These are phyloP conservation scores for Phylloporus sp. DNA, from an alignment of 768 basidiomycete genomes.

Conservation along the genomic window DNA sequence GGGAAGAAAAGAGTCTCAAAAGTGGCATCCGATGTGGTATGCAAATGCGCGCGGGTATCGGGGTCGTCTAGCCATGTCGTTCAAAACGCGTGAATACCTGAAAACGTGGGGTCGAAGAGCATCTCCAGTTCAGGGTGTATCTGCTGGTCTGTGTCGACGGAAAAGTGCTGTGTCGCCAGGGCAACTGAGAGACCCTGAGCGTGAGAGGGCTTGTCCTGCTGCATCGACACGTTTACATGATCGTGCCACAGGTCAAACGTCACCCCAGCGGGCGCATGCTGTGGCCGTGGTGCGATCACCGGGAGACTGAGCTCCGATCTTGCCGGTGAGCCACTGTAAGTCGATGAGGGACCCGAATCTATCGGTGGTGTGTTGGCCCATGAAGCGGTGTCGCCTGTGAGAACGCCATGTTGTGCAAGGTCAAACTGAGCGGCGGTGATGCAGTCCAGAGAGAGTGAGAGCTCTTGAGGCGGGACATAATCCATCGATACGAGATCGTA, in stretches of 20 bases:
- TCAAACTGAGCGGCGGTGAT: not conserved
- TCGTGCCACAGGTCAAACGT: conserved; percentile 24
- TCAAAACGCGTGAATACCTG: conserved; percentile 13
- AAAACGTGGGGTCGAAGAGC: conserved; percentile 11
- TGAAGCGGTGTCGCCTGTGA: conserved; percentile 1
- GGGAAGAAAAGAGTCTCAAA: not conserved
- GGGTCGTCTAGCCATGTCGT: not conserved
- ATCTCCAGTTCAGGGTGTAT: conserved; percentile 12
- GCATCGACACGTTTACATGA: not conserved
- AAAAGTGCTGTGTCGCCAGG: not conserved
- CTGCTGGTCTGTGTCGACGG: not conserved
- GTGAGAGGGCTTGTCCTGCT: not conserved
- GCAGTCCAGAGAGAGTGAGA: conserved; percentile 10
- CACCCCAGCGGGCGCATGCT: conserved; percentile 4
- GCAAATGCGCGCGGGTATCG: not conserved
- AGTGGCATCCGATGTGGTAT: not conserved
- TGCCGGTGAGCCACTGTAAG: conserved; percentile 42
- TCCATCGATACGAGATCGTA: conserved; percentile 27
- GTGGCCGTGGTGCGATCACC: conserved; percentile 27
- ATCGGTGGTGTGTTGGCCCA: conserved; percentile 13
- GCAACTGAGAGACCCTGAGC: not conserved
- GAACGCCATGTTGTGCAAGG: not conserved
- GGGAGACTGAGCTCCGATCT: conserved; percentile 29
- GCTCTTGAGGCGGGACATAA: conserved; percentile 18
- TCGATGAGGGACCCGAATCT: conserved; percentile 37